Base-by-base conservation (phyloP, 1,284 basidiomycete genomes). In the Ustilago vetiveriae region DNA sequence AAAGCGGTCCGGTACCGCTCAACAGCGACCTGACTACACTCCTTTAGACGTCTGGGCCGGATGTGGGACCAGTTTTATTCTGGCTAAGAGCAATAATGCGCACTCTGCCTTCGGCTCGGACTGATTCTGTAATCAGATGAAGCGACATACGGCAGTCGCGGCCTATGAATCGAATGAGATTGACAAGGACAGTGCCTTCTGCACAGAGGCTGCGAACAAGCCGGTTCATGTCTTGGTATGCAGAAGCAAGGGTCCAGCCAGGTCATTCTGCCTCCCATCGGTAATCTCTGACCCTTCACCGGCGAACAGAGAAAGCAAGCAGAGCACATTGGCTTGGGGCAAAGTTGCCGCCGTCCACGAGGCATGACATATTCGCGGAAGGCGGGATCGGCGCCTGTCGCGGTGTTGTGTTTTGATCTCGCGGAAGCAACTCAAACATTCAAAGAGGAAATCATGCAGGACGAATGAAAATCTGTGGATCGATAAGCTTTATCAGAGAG, bases 61-160 rank as follows among this genome's bases (percentile, higher is more conserved):
- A 4, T 63, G 46, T 36, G 67, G 62, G 0, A 71, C 67, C 11
- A 71, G 53, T n/a, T 71, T 70, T 36, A 53, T 74, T 30, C 66
- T 63, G 22, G 54, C 45, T 24, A 42, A 65, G 33, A 30, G 17
- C 19, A 21, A 7, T 4, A 8, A 37, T 19, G 13, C 1, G 19
- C n/a, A 24, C 22, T 3, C n/a, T 26, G 14, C 11, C 2, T 14
- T 23, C 6, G 27, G 7, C 27, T 29, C 27, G 27, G 27, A 13
- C 27, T 29, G 27, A 29, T 29, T 29, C 27, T 6, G 13, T 13
- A 13, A 29, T 29, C 27, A 29, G 27, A 29, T 29, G 7, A 29
- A n/a, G n/a, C n/a, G n/a, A n/a, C n/a, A n/a, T n/a, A n/a, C n/a
- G n/a, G n/a, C n/a, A n/a, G n/a, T n/a, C n/a, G n/a, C n/a, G n/a